A percentile compares a stretch with the other conserved stretches of the same genome.
Conservation (phyloP, 1,284 basidiomycete genomes). For the Violaceomyces palustris region DNA sequence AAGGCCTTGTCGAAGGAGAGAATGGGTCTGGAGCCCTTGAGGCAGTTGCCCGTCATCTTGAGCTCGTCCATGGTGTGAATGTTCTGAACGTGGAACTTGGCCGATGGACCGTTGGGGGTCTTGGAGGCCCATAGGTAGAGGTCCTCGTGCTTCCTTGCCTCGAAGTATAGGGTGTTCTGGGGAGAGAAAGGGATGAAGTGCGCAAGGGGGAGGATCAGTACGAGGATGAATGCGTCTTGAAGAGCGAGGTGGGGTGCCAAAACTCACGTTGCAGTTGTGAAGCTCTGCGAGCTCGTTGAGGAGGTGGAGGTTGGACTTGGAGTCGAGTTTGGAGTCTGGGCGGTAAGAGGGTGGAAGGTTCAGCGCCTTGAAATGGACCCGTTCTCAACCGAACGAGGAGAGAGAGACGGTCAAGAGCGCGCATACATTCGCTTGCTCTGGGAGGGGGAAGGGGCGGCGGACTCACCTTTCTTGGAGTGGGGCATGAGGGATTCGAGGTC, state of each 20-base stretch:
- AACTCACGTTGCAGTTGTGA: slow-evolving; percentile 76
- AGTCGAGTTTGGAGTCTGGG: slow-evolving; percentile 70
- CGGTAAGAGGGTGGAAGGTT: background rate
- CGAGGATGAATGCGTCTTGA: too few relatives aligned
- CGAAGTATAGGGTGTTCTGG: slow-evolving; percentile 86
- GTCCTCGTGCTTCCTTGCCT: slow-evolving; percentile 82
- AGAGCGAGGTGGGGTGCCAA: too few relatives aligned
- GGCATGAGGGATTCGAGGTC: slow-evolving; percentile 86
- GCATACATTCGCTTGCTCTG: too few relatives aligned
- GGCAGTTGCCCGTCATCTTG: slow-evolving; percentile 98
- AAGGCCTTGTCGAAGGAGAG: slow-evolving; percentile 89
- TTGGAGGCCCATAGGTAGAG: slow-evolving; percentile 95
- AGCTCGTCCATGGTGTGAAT: slow-evolving; percentile 99
- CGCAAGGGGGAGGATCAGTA: background rate
- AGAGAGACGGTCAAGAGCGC: too few relatives aligned
- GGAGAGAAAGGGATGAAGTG: too few relatives aligned
- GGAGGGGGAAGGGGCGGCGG: too few relatives aligned
- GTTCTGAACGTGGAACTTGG: slow-evolving; percentile 97
- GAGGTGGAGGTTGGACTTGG: slow-evolving; percentile 87
- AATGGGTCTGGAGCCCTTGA: slow-evolving; percentile 89
- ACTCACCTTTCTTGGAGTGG: slow-evolving; percentile 75
- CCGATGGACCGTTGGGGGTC: slow-evolving; percentile 92
- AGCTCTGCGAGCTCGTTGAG: slow-evolving; percentile 96
- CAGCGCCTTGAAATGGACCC: too few relatives aligned
- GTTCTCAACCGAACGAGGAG: too few relatives aligned